Evolutionary conservation across 148 eudicot genomes (phyloP), one percentile per base, ranked within the genome.

Genomic region (Hydrangea macrophylla): DNA sequence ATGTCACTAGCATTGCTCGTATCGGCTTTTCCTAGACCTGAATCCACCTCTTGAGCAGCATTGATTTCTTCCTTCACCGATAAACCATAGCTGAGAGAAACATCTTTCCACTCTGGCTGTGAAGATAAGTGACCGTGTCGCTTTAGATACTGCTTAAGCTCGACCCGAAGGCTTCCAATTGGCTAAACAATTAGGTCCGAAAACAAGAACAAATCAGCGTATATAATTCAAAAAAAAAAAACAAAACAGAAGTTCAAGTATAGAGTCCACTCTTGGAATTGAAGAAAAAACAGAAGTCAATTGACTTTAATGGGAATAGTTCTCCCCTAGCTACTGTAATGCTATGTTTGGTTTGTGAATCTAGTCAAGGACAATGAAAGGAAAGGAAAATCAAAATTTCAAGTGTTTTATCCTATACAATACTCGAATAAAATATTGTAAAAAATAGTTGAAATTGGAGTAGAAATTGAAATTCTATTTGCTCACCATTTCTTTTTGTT

Each of bases 111-210:
- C 32, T 79, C 79, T 0, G 60, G 24, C 26, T 79, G 77, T 18
- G 26, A 56, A 2, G 71, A 50, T 51, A 84, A 65, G 74, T 63
- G 26, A 37, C 58, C 70, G 56, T 84, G 79, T 17, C 85, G 54
- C 31, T 58, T 59, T 50, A 79, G 7, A 55, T 81, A 84, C 17
- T 54, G 75, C 48, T 74, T 84, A 0, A 84, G 79, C 75, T 84
- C 88, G 26, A 44, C 51, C 18, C 74, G 67, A 37, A 84, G 73
- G 70, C 73, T 72, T 28, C 85, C 70, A 62, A 51, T n/a, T 18
- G 88, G 85, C 88, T 84, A 69, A 50, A 73, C 63, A 50, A 51
- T 3, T 27, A 62, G 12, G 54, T 23, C 7, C n/a, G 11, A 31
- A 61, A 60, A 20, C 24, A 2, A 12, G n/a, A 55, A 9, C 31